A percentile compares a stretch with the other conserved stretches of the same genome.
These are phyloP conservation scores for Papiliotrema flavescens DNA, from an alignment of 1,284 basidiomycete species.

Conservation along the genomic window DNA sequence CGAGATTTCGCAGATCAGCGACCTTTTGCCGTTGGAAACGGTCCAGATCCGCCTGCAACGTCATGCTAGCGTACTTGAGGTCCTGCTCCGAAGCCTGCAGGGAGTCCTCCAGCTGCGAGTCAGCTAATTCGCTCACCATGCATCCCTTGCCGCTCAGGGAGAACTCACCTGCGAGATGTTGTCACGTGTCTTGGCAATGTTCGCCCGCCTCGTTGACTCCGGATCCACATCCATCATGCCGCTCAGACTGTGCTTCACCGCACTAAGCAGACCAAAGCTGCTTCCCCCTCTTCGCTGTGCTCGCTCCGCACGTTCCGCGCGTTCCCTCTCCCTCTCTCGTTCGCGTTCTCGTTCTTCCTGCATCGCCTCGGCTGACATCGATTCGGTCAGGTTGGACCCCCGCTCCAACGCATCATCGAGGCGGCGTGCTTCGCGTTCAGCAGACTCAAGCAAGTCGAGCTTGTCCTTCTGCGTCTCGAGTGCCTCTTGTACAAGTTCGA, in stretches of 20 bases:
- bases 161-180: constrained; percentile 78
- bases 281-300: constrained; percentile 28
- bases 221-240: constrained; percentile 99
- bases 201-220: constrained; percentile 86
- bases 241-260: constrained; percentile 89
- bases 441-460: constrained; percentile 86
- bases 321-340: constrained; percentile 16
- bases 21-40: constrained; percentile 99
- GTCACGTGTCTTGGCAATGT: constrained; percentile 90
- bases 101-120: constrained; percentile 79
- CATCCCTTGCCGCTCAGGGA: background rate
- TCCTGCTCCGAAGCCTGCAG: constrained; percentile 85
- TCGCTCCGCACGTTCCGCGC: constrained; percentile 16
- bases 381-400: constrained; percentile 24
- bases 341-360: constrained; percentile 15
- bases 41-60: constrained; percentile 96
- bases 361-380: constrained; percentile 7
- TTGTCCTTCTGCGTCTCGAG: constrained; percentile 82
- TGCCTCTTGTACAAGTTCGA: constrained; percentile 90
- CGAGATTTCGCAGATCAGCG: constrained; percentile 87
- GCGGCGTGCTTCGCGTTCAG: constrained; percentile 83
- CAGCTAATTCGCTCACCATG: background rate
- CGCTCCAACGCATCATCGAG: constrained; percentile 76
- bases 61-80: constrained; percentile 89
- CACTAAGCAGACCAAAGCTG: constrained; percentile 84